Conservation (phyloP, 2,329 filamentous ascomycete species). For the Cercospora beticola region DNA sequence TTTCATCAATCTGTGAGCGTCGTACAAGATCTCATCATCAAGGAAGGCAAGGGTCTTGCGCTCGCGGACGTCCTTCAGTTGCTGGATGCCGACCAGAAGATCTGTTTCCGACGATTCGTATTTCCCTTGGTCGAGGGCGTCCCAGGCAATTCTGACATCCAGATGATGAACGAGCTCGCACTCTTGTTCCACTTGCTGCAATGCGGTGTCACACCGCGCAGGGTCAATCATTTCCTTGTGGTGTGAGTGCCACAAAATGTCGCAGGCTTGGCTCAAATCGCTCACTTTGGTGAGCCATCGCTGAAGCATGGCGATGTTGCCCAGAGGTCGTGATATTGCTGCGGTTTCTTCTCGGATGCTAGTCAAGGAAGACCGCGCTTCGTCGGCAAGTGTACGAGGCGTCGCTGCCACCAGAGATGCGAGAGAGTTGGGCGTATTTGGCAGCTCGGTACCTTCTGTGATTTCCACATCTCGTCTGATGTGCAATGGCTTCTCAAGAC, state of each 20-base stretch:
- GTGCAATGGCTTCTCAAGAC: neutral
- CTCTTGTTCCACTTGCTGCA: neutral
- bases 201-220: neutral
- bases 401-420: neutral
- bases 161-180: neutral
- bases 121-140: no score
- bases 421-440: neutral
- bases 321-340: neutral
- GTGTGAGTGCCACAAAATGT: neutral
- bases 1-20: neutral
- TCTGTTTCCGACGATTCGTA: neutral
- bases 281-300: slow-evolving; percentile 2
- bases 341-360: neutral
- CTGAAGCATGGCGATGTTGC: neutral
- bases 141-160: neutral
- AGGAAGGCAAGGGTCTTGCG: neutral
- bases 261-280: slow-evolving; percentile 1
- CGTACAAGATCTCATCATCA: neutral
- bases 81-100: neutral
- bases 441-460: neutral
- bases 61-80: neutral
- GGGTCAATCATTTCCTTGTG: neutral
- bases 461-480: neutral
- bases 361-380: neutral
- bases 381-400: neutral